These are phyloP conservation scores for Aspergillus felis DNA, from an alignment of 2,329 filamentous ascomycete species.

Conservation along the genomic window DNA sequence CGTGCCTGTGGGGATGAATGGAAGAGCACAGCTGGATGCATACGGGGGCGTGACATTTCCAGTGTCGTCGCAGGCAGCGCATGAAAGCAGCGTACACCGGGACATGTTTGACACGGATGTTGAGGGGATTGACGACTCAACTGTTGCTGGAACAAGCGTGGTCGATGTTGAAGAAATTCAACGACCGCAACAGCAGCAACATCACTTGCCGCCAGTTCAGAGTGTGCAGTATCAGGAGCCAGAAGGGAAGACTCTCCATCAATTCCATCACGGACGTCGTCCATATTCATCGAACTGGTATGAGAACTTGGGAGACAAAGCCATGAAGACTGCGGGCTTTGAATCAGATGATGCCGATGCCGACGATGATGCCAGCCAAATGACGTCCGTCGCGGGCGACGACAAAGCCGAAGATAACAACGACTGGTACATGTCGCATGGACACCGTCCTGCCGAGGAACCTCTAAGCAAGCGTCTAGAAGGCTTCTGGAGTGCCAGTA, in stretches of 20 bases:
- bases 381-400: constrained; percentile 29
- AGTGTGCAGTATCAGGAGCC: constrained; percentile 19
- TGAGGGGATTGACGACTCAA: constrained; percentile 42
- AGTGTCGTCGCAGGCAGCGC: constrained; percentile 13
- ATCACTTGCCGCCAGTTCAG: constrained; percentile 17
- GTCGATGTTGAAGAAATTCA: constrained; percentile 30
- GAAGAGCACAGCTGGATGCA: constrained; percentile 11
- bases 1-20: constrained; percentile 13
- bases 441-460: constrained; percentile 25
- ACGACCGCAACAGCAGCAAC: neutral
- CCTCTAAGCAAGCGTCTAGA: constrained; percentile 36
- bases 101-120: constrained; percentile 44
- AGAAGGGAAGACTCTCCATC: constrained; percentile 18
- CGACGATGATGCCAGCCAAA: constrained; percentile 27
- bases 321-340: constrained; percentile 34
- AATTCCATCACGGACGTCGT: constrained; percentile 23
- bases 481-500: constrained; percentile 37
- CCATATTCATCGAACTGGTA: constrained; percentile 28
- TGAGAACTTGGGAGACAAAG: constrained; percentile 31
- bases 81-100: constrained; percentile 17
- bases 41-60: constrained; percentile 16
- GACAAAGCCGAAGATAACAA: constrained; percentile 25
- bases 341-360: constrained; percentile 31
- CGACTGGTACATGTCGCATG: constrained; percentile 27
- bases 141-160: constrained; percentile 38